These are phyloP conservation scores for Trichosporon ovoides DNA, from an alignment of 1,284 basidiomycete species.

Conservation along the genomic window DNA sequence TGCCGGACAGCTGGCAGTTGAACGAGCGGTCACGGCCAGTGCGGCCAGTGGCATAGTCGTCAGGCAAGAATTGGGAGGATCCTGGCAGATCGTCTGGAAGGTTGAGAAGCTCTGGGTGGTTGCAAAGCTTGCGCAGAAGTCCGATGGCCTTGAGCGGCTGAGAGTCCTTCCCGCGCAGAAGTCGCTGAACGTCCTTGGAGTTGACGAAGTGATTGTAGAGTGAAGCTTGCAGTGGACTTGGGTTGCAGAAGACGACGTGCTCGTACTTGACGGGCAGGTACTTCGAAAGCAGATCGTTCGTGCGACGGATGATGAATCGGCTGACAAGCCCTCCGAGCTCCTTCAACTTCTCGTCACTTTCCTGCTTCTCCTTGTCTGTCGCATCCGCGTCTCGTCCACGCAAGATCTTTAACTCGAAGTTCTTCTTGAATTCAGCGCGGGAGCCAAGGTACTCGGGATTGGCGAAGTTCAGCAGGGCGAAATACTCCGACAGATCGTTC, in stretches of 20 bases:
- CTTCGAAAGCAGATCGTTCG: constrained; percentile 97
- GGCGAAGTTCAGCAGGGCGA: constrained; percentile 91
- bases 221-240: constrained; percentile 80
- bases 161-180: constrained; percentile 83
- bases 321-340: constrained; percentile 86
- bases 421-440: constrained; percentile 89
- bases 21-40: constrained; percentile 55
- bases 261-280: constrained; percentile 99
- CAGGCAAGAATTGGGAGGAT: constrained; percentile 75
- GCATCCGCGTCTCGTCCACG: constrained; percentile 89
- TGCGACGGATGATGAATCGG: constrained; percentile 94
- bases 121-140: constrained; percentile 94
- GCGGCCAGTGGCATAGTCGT: constrained; percentile 56
- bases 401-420: constrained; percentile 91
- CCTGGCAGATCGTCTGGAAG: constrained; percentile 82
- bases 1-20: constrained; percentile 77
- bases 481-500: constrained; percentile 97
- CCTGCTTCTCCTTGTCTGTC: constrained; percentile 70
- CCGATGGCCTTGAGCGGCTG: constrained; percentile 97
- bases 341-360: constrained; percentile 85
- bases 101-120: constrained; percentile 90
- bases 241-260: constrained; percentile 93
- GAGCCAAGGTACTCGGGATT: constrained; percentile 93
- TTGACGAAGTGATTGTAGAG: constrained; percentile 91
- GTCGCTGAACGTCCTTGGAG: constrained; percentile 87